A percentile compares a stretch with the other conserved stretches of the same genome.
Evolutionary conservation across 106 monocot species (phyloP).

Genomic region (Dendrobium officinale): DNA sequence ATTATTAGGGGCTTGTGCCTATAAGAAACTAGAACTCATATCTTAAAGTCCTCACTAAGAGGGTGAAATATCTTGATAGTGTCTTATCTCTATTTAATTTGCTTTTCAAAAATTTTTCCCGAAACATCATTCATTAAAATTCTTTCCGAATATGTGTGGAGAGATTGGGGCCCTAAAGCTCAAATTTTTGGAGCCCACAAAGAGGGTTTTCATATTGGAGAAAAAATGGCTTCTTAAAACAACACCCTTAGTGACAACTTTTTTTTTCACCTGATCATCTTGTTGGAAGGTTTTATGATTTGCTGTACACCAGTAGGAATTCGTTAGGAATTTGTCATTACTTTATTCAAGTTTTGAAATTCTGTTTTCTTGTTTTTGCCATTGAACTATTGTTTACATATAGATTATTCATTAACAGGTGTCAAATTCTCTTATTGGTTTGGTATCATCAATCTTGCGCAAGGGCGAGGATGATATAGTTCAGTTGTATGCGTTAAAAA

Average conservation of each 20-base stretch:
- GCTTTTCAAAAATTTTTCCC: too few species aligned
- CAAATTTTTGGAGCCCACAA: too few species aligned
- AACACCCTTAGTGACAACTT: neutral
- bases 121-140: too few species aligned
- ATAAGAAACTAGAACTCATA: too few species aligned
- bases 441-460: constrained; percentile 82
- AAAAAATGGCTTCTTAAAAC: neutral
- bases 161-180: too few species aligned
- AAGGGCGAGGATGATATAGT: constrained; percentile 93
- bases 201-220: too few species aligned
- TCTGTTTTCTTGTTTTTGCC: neutral
- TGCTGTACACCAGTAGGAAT: neutral
- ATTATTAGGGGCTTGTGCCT: too few species aligned
- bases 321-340: neutral
- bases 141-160: too few species aligned
- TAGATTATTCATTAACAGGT: constrained; percentile 37
- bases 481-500: constrained; percentile 85
- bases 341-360: neutral
- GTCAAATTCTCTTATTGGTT: constrained; percentile 64
- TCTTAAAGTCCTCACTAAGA: too few species aligned
- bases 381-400: neutral
- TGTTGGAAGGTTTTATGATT: neutral
- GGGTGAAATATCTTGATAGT: too few species aligned
- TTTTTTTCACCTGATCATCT: neutral
- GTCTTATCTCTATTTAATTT: too few species aligned